A percentile compares a stretch with the other conserved stretches of the same genome.
Conservation (phyloP, 495 filamentous ascomycete species). For the Aspergillus sclerotiicarbonarius region DNA sequence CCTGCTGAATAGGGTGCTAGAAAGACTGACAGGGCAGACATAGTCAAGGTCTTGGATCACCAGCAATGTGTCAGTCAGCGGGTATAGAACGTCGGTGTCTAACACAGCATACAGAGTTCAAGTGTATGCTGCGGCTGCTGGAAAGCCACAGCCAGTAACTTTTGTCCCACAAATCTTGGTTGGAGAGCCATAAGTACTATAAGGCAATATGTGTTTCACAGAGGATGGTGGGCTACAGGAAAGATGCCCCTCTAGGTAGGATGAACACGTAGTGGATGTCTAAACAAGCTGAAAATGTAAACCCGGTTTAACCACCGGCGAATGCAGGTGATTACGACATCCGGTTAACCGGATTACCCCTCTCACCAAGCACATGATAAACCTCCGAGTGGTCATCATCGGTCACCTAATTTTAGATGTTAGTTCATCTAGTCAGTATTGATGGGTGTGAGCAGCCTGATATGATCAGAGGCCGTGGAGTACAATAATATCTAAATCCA, state of each 20-base stretch:
- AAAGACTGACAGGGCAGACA: conserved; percentile 62
- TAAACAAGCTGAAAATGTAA: too few relatives aligned
- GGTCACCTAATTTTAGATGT: too few relatives aligned
- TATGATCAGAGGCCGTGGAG: too few relatives aligned
- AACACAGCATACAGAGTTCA: conserved; percentile 62
- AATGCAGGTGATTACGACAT: too few relatives aligned
- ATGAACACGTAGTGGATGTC: too few relatives aligned
- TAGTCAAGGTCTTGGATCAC: conserved; percentile 67
- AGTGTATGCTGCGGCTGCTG: conserved; percentile 63
- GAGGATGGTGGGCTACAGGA: neutral
- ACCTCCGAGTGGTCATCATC: too few relatives aligned
- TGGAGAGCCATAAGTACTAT: conserved; percentile 62
- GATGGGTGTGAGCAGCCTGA: too few relatives aligned
- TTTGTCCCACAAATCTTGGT: conserved; percentile 72
- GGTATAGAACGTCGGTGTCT: neutral
- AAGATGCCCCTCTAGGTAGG: neutral
- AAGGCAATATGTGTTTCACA: neutral
- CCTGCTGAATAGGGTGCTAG: conserved; percentile 13
- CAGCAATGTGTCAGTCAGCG: neutral
- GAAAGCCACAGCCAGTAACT: conserved; percentile 42
- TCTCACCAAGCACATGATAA: too few relatives aligned
- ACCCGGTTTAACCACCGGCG: too few relatives aligned
- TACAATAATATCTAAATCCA: too few relatives aligned
- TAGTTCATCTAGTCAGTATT: too few relatives aligned
- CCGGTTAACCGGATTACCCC: too few relatives aligned